Percentiles rank a stretch among this genome's conserved stretches.
These are phyloP conservation scores for Nyctanthes arbortristis DNA, from an alignment of 257 asterid species.

Conservation along the genomic window DNA sequence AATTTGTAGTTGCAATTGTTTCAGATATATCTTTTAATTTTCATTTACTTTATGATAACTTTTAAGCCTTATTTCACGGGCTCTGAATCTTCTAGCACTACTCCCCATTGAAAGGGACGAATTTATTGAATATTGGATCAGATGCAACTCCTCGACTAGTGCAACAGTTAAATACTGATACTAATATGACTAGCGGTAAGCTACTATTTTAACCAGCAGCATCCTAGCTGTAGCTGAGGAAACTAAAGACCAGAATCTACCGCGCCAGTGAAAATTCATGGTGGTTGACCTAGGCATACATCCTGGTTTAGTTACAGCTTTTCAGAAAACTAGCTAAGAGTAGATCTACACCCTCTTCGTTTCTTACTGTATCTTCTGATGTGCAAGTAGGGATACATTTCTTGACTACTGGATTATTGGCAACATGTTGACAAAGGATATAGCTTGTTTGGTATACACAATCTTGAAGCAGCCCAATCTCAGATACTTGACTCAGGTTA, in stretches of 20 bases:
- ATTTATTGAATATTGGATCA: background rate
- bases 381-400: constrained; percentile 74
- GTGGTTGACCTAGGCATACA: constrained; percentile 18
- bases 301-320: constrained; percentile 20
- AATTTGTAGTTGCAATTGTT: no score
- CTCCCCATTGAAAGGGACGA: background rate
- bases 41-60: background rate
- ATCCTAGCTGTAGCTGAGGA: background rate
- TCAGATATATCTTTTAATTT: background rate
- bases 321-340: constrained; percentile 11
- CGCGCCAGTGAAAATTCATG: background rate
- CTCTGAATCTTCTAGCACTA: background rate
- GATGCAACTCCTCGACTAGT: background rate
- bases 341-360: constrained; percentile 15
- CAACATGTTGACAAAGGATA: constrained; percentile 77
- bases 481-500: constrained; percentile 66
- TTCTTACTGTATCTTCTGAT: constrained; percentile 26
- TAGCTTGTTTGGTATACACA: constrained; percentile 59
- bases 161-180: background rate
- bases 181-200: background rate
- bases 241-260: background rate
- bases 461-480: constrained; percentile 74
- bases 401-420: constrained; percentile 77
- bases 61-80: background rate
- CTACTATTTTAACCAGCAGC: background rate